A percentile compares a stretch with the other conserved stretches of the same genome.
phyloP scores from a whole-genome alignment of 345 rosid genomes.

The Salix udensis region DNA sequence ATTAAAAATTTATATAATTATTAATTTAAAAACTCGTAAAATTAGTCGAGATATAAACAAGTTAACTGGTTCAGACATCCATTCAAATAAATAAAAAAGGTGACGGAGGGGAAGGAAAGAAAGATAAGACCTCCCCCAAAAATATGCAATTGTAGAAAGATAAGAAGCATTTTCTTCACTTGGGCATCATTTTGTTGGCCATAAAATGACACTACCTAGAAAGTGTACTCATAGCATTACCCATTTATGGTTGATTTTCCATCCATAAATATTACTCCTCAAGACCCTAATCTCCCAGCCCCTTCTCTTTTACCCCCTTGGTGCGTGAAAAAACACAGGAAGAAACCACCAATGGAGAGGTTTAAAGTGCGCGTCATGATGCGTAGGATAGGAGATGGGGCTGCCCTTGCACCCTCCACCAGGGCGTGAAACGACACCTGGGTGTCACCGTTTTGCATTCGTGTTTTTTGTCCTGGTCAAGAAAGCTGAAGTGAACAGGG shows the following conservation, averaged over 20 bases:
- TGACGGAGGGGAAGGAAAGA: constrained; percentile 13
- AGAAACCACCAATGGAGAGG: neutral
- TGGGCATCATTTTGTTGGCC: constrained; percentile 84
- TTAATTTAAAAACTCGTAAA: too few relatives aligned
- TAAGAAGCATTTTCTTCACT: constrained; percentile 51
- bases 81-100: neutral
- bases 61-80: too few relatives aligned
- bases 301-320: neutral
- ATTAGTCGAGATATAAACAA: accelerated
- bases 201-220: constrained; percentile 37
- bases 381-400: constrained; percentile 24
- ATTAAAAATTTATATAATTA: too few relatives aligned
- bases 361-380: constrained; percentile 37
- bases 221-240: constrained; percentile 37
- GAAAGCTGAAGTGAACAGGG: constrained; percentile 23
- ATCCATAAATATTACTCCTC: neutral
- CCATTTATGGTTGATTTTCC: constrained; percentile 11
- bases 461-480: constrained; percentile 3
- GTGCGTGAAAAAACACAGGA: neutral
- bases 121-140: neutral
- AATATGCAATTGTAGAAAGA: constrained; percentile 32
- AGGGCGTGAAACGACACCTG: neutral
- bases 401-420: neutral
- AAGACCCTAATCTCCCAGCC: neutral
- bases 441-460: neutral